Evolutionary conservation across 2,329 filamentous ascomycete genomes (phyloP).

Genomic region (Clarireedia homoeocarpa): DNA sequence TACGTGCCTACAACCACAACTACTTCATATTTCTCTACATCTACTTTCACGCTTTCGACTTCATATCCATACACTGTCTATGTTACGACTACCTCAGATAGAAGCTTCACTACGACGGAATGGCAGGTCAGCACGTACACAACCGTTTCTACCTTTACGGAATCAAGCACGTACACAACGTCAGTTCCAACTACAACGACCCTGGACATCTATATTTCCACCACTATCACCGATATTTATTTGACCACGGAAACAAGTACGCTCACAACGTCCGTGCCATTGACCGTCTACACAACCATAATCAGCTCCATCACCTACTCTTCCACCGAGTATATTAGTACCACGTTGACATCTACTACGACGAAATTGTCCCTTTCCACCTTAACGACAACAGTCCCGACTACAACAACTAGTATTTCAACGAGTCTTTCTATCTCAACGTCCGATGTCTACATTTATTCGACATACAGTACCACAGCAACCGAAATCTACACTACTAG

Average conservation of each 20-base stretch:
- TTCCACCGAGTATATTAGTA: slow-evolving; percentile 1
- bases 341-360: background rate
- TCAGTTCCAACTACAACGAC: background rate
- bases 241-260: background rate
- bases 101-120: slow-evolving; percentile 6
- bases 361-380: background rate
- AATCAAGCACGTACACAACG: background rate
- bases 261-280: background rate
- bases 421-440: background rate
- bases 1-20: background rate
- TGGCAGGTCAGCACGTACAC: slow-evolving; percentile 14
- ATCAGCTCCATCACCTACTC: slow-evolving; percentile 2
- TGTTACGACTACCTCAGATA: no score
- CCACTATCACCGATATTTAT: slow-evolving; percentile 1
- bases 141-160: slow-evolving; percentile 8
- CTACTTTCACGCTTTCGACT: background rate
- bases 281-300: background rate
- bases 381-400: background rate
- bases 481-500: background rate
- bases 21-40: background rate
- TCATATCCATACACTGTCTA: slow-evolving; percentile 8
- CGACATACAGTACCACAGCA: background rate
- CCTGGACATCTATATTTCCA: background rate
- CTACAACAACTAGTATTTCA: background rate
- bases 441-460: slow-evolving; percentile 1